These are phyloP conservation scores for Glycine latifolia DNA, from an alignment of 306 rosid species.

Conservation along the genomic window DNA sequence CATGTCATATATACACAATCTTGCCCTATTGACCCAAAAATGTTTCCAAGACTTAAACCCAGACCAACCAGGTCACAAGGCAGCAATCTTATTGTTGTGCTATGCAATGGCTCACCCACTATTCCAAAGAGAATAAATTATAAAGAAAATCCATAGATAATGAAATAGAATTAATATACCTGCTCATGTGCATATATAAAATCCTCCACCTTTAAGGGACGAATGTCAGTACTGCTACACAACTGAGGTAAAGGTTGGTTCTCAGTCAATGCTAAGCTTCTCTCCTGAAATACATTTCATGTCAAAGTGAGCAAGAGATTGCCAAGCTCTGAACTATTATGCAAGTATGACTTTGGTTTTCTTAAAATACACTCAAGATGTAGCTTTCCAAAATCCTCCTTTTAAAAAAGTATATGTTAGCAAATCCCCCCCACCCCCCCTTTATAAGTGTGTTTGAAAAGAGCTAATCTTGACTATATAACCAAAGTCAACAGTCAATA, in stretches of 20 bases:
- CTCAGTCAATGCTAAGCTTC: slow-evolving; percentile 64
- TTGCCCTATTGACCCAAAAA: neutral
- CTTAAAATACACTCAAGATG: neutral
- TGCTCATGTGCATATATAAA: slow-evolving; percentile 88
- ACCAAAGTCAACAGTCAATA: neutral
- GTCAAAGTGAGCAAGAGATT: slow-evolving; percentile 8
- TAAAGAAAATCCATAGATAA: neutral
- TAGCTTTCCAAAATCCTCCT: neutral
- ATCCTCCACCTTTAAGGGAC: slow-evolving; percentile 84
- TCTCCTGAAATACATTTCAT: slow-evolving; percentile 66
- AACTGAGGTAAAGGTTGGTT: slow-evolving; percentile 70
- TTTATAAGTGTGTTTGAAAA: neutral
- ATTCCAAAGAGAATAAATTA: neutral
- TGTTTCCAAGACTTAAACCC: neutral
- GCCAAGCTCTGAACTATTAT: slow-evolving; percentile 7
- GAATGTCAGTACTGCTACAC: slow-evolving; percentile 73
- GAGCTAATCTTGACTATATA: neutral
- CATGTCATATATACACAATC: neutral
- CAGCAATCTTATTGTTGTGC: too few relatives aligned
- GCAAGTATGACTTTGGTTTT: neutral
- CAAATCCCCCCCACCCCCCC: neutral
- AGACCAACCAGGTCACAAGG: neutral
- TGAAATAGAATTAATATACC: slow-evolving; percentile 53
- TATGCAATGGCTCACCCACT: neutral
- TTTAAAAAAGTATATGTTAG: neutral